These are phyloP conservation scores for Phalaenopsis aphrodite DNA, from an alignment of 106 monocot species.

Conservation along the genomic window DNA sequence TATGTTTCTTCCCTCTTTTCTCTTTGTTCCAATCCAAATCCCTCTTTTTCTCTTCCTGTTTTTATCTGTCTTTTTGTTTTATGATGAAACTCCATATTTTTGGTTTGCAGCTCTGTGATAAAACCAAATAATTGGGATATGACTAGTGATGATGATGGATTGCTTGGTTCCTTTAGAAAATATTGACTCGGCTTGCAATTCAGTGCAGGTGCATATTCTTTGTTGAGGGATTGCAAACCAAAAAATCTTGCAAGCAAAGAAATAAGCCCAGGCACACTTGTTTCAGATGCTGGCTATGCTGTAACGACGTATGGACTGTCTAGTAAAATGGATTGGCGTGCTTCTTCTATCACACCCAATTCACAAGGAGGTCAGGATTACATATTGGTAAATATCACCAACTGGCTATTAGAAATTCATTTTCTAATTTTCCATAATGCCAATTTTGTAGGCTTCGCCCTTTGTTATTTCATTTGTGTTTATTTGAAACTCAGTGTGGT, in stretches of 20 bases:
- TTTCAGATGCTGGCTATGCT: slow-evolving; percentile 5
- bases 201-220: slow-evolving; percentile 39
- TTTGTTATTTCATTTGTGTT: background rate
- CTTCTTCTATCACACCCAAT: slow-evolving; percentile 31
- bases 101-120: background rate
- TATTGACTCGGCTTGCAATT: slow-evolving; percentile 4
- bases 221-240: slow-evolving; percentile 11
- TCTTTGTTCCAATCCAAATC: background rate
- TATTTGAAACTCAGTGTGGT: background rate
- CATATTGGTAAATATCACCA: slow-evolving; percentile 15
- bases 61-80: background rate
- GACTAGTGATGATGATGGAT: background rate
- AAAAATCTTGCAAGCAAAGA: background rate
- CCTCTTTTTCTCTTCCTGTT: background rate
- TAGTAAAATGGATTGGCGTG: slow-evolving; percentile 30
- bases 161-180: background rate
- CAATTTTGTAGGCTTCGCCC: background rate
- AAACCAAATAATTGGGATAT: background rate
- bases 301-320: slow-evolving; percentile 39
- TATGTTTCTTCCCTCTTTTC: background rate
- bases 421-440: background rate
- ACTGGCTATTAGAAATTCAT: background rate
- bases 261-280: background rate
- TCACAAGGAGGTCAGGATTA: slow-evolving; percentile 34
- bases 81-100: background rate